Percentiles rank a stretch among this genome's conserved stretches.
These are phyloP conservation scores for Aspergillus homomorphus DNA, from an alignment of 495 filamentous ascomycete species.

Conservation along the genomic window DNA sequence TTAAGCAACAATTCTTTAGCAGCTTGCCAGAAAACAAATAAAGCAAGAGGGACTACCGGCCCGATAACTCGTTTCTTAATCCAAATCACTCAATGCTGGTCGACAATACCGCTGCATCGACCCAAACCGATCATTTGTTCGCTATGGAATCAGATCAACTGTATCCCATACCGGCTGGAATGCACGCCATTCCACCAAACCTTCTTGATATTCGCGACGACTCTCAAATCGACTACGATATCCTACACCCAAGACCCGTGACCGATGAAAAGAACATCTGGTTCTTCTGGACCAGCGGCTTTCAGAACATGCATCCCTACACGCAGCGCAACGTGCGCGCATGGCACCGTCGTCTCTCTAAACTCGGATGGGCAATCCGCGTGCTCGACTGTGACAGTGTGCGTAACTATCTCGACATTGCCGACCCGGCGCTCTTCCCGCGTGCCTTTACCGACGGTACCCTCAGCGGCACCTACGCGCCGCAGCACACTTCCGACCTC, in stretches of 20 bases:
- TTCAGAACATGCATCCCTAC: slow-evolving; percentile 46
- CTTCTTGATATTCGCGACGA: slow-evolving; percentile 43
- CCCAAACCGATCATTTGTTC: not conserved
- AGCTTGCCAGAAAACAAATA: not conserved
- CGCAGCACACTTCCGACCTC: slow-evolving; percentile 55
- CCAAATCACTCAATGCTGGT: not conserved
- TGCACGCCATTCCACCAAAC: not conserved
- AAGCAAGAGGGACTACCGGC: too few species aligned
- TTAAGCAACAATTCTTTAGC: not conserved
- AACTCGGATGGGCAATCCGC: slow-evolving; percentile 50
- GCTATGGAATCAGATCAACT: not conserved
- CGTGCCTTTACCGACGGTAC: slow-evolving; percentile 45
- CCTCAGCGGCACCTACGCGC: slow-evolving; percentile 44
- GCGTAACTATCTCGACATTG: slow-evolving; percentile 44
- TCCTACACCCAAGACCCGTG: slow-evolving; percentile 40
- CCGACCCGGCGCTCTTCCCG: slow-evolving; percentile 43
- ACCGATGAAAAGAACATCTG: slow-evolving; percentile 50
- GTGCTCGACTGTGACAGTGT: slow-evolving; percentile 50
- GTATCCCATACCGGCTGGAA: not conserved
- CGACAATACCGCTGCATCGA: not conserved
- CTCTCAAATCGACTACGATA: slow-evolving; percentile 40
- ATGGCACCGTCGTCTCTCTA: slow-evolving; percentile 52
- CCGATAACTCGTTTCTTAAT: too few species aligned
- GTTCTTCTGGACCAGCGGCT: slow-evolving; percentile 56
- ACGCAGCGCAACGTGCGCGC: slow-evolving; percentile 53